Conservation (phyloP, 1,284 basidiomycete species). For the Phenoliferia sp. region DNA sequence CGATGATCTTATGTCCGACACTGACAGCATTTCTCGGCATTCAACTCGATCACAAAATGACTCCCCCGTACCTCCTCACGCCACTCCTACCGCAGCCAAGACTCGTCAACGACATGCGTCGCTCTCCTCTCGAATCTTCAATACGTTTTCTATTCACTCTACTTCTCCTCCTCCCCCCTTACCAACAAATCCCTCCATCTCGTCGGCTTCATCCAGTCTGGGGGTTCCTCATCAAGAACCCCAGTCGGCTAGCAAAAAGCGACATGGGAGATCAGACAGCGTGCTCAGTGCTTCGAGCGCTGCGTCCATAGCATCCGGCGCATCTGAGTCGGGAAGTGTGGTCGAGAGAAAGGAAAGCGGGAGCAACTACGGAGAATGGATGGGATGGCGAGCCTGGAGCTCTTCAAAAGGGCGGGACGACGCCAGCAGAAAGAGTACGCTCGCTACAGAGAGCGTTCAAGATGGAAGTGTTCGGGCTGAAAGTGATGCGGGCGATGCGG, state of each 20-base stretch:
- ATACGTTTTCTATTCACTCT: constrained; percentile 7
- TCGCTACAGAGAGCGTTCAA: neutral
- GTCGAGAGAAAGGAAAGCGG: neutral
- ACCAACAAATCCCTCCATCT: neutral
- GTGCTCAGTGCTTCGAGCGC: constrained; percentile 15
- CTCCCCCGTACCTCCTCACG: neutral
- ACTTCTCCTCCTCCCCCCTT: neutral
- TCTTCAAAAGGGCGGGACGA: constrained; percentile 7
- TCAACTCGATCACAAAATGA: neutral
- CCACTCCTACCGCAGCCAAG: neutral
- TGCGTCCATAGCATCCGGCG: constrained; percentile 5
- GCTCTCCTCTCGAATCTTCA: constrained; percentile 26
- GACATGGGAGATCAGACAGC: constrained; percentile 13
- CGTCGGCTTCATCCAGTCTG: neutral
- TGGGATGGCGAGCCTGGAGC: constrained; percentile 23
- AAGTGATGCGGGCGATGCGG: too few relatives aligned
- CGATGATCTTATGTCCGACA: neutral
- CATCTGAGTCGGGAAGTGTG: neutral
- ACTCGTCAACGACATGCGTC: constrained; percentile 21
- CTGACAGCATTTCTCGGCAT: neutral
- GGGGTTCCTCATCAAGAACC: neutral
- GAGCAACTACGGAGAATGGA: constrained; percentile 26
- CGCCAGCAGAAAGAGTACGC: neutral
- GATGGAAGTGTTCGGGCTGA: neutral
- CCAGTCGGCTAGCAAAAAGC: neutral